Conservation (phyloP, 1,284 basidiomycete genomes). For the Naganishia sp. region DNA sequence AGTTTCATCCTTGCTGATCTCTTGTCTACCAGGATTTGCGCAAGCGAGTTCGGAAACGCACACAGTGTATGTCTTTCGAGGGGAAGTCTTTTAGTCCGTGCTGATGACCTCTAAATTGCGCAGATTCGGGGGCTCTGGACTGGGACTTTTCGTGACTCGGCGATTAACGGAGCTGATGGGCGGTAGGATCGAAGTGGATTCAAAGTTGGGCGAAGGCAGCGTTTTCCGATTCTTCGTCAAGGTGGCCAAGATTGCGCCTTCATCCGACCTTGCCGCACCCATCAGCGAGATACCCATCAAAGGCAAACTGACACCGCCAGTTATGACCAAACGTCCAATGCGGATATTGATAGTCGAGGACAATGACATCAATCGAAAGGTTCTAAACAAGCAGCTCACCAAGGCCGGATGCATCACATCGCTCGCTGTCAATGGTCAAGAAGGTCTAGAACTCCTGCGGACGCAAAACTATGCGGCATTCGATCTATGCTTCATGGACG, state of each 20-base stretch:
- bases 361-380: conserved; percentile 50
- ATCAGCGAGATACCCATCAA: conserved; percentile 20
- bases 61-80: conserved; percentile 33
- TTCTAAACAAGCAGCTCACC: conserved; percentile 53
- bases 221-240: conserved; percentile 57
- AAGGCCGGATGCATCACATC: conserved; percentile 49
- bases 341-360: conserved; percentile 50
- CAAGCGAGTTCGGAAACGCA: conserved; percentile 45
- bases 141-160: conserved; percentile 51
- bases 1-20: not conserved
- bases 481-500: conserved; percentile 51
- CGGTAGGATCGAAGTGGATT: conserved; percentile 47
- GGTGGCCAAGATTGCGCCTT: conserved; percentile 7
- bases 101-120: conserved; percentile 1
- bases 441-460: conserved; percentile 53
- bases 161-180: conserved; percentile 48
- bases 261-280: conserved; percentile 28
- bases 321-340: not conserved
- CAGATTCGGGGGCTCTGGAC: conserved; percentile 50
- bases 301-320: conserved; percentile 7
- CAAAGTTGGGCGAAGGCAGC: conserved; percentile 45
- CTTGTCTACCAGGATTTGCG: conserved; percentile 38
- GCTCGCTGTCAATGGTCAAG: conserved; percentile 53
- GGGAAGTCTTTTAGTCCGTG: too few species aligned
- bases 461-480: conserved; percentile 38